These are phyloP conservation scores for Dissophora globulifera DNA, from an alignment of 192 early-diverging fungal species.

Conservation along the genomic window DNA sequence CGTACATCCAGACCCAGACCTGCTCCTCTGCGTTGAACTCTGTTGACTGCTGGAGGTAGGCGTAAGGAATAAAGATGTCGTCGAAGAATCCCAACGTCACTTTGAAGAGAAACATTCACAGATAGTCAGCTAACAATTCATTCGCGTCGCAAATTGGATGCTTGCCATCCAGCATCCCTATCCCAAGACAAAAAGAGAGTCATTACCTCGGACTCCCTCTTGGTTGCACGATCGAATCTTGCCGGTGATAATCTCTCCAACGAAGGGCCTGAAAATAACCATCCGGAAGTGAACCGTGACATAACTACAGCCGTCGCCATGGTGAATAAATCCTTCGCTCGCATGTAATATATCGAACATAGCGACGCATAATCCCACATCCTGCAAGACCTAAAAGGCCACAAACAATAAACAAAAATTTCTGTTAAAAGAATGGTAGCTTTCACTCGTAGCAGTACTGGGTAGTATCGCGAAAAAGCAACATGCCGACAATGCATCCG, in stretches of 20 bases:
- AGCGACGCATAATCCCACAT: constrained; percentile 90
- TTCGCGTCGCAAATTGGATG: too few relatives aligned
- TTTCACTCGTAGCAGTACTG: too few relatives aligned
- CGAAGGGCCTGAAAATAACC: constrained; percentile 91
- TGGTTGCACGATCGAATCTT: constrained; percentile 77
- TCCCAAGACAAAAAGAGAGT: background rate
- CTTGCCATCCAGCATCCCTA: background rate
- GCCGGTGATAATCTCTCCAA: constrained; percentile 87
- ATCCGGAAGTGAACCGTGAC: constrained; percentile 86
- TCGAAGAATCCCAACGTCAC: constrained; percentile 92
- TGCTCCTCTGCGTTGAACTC: constrained; percentile 75
- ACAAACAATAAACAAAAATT: background rate
- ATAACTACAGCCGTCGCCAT: constrained; percentile 83
- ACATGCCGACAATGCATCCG: background rate
- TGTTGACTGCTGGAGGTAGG: constrained; percentile 68
- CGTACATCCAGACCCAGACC: constrained; percentile 90
- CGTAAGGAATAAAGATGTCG: constrained; percentile 84
- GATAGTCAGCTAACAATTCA: too few relatives aligned
- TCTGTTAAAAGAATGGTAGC: too few relatives aligned
- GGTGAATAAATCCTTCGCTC: constrained; percentile 88
- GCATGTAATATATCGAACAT: constrained; percentile 82
- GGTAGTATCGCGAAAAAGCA: background rate
- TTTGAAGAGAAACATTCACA: constrained; percentile 35
- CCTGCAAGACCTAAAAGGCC: constrained; percentile 74
- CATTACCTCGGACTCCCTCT: constrained; percentile 76